Evolutionary conservation across 1,139 yeast species (phyloP), one percentile per base, ranked within the genome.

Genomic region (Candida smagusa): DNA sequence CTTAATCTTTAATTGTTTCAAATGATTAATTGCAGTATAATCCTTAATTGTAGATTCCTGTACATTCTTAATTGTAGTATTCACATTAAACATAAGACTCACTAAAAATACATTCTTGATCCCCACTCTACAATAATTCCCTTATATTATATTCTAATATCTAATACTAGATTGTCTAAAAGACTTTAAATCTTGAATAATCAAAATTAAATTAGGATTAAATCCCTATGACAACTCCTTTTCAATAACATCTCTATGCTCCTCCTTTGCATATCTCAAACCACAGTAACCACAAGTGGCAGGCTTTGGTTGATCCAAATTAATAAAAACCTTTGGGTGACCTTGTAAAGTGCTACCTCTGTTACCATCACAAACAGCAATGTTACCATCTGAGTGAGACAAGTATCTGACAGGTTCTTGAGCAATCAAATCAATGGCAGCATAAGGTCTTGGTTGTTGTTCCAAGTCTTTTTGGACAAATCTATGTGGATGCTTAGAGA

Each of bases 321-420:
- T 85, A 61, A 87, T 86, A 59, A 67, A 87, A 28, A 87, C 79
- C 63, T 83, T 84, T 35, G 96, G 96, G 58, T 87, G 96, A 16
- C 96, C 96, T 52, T 79, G 85, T 53, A 79, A 81, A 27, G 77
- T 76, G 43, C 50, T 50, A 16, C 87, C 88, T 53, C 72, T 79
- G 51, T 87, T 86, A 29, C 95, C 96, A 54, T 84, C 88, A 58
- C 96, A 87, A 13, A 84, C 94, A 2, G 95, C 96, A 41, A 79
- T 60, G 52, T 77, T 74, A 12, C 70, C 73, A 28, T 70, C 71
- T 27, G 57, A 57, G 48, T 76, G 77, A 32, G 61, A 52, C 48
- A 86, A 67, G 57, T 77, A 84, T 51, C 79, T 68, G 35, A 87
- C 65, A 8, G 96, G 95, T 54, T 81, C 80, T 54, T 83, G 64